Base-by-base conservation (phyloP, 108 stramenopile genomes). In the Schizochytrium sp. region DNA sequence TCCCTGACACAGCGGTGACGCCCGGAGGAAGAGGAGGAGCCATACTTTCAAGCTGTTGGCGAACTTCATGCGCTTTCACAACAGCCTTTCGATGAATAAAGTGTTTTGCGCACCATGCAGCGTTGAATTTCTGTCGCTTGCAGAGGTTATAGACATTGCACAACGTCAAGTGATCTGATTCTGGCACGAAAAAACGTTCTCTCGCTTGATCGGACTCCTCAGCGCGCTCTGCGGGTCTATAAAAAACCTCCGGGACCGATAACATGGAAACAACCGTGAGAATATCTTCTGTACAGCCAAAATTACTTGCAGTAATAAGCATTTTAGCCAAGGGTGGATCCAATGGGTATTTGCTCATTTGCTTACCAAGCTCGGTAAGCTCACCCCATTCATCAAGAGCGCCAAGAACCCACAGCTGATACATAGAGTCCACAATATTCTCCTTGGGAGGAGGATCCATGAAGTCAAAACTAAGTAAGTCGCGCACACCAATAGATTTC, bases 141-240 rank as follows among this genome's bases (percentile, higher is more conserved):
- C 98, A 97, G 89, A 96, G 96, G 61, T 95, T 93, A 83, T 96
- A 98, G 15, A 99, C 98, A 92, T 99, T 99, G 88, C 98, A 90
- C 15, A 98, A 90, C 8, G 99, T 99, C 69, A 99, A 91, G 89
- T 99, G 99, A 92, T 99, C 99, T 44, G 95, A 95, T 91, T 99
- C 99, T 1, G 99, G 99, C n/a, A 99, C 98, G 92, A 98, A 98
- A 90, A 99, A 98, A 92, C 98, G 98, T 91, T 99, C 99, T 42
- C 98, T 95, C 4, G 97, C 96, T 8, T 97, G 96, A 94, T 99
- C 99, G n/a, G 95, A 95, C 93, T 99, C 99, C 89, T 98, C 98
- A 90, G 97, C 99, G 44, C 99, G 94, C 59, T 97, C 99, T 91
- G 97, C 96, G 19, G 97, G 98, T 61, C 98, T 93, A 90, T 97